phyloP scores from a whole-genome alignment of 352 stramenopile genomes.

The Globisporangium splendens region DNA sequence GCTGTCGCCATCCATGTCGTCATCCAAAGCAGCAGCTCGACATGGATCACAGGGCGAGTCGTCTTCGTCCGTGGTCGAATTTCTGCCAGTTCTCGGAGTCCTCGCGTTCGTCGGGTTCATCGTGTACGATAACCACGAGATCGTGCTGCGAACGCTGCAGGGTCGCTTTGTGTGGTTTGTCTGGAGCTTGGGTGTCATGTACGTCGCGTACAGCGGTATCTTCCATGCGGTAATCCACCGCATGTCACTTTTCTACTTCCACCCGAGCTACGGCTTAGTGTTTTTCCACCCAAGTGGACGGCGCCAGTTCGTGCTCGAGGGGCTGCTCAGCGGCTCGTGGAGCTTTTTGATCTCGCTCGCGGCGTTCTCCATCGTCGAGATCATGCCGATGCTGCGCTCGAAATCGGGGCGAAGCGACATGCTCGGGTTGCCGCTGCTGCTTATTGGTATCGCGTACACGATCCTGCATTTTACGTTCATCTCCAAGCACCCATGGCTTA shows the following conservation, averaged over 20 bases:
- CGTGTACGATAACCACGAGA: slow-evolving; percentile 36
- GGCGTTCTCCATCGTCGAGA: slow-evolving; percentile 42
- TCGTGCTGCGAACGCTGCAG: slow-evolving; percentile 29
- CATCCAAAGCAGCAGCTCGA: background rate
- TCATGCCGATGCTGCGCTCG: slow-evolving; percentile 32
- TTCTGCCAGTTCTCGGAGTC: slow-evolving; percentile 35
- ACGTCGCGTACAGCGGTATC: slow-evolving; percentile 55
- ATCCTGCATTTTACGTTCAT: slow-evolving; percentile 50
- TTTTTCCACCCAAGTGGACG: slow-evolving; percentile 61
- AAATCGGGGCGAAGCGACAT: slow-evolving; percentile 37
- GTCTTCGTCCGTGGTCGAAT: slow-evolving; percentile 21
- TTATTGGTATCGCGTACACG: slow-evolving; percentile 45
- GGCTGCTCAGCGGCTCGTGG: slow-evolving; percentile 53
- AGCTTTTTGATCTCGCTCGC: slow-evolving; percentile 60
- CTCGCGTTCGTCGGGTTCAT: slow-evolving; percentile 30
- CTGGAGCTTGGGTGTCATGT: slow-evolving; percentile 47
- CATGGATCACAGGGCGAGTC: slow-evolving; percentile 10
- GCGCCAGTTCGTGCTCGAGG: slow-evolving; percentile 67
- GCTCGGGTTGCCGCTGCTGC: slow-evolving; percentile 37
- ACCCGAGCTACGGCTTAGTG: slow-evolving; percentile 45
- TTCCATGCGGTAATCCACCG: slow-evolving; percentile 64
- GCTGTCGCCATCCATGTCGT: background rate
- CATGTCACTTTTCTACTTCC: slow-evolving; percentile 46
- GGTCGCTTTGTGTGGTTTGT: slow-evolving; percentile 55
- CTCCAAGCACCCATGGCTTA: slow-evolving; percentile 56